Evolutionary conservation across 768 basidiomycete species (phyloP), one percentile per base, ranked within the genome.

Genomic region (Trametes meyenii): DNA sequence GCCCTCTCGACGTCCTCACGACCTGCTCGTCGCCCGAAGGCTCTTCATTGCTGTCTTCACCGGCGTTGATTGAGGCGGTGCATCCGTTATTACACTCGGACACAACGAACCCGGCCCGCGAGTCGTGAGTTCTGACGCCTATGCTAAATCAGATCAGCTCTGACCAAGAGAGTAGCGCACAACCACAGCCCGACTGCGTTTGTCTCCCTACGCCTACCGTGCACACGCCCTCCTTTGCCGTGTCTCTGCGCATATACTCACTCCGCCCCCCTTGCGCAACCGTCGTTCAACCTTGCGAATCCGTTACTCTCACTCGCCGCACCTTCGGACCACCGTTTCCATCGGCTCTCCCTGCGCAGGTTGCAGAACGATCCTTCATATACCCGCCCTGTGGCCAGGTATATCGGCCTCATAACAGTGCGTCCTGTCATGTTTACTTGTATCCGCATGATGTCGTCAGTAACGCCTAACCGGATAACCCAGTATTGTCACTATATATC

Each of bases 401-500:
- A 19, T 26, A 4, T 51, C 58, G 61, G 61, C 50, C 42, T n/a
- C 16, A 19, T 56, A 56, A 55, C 50, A 19, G 61, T 62, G 44
- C 26, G 61, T 62, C 19, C 23, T 2, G 17, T 43, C n/a, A 19
- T n/a, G 5, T 4, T 16, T 38, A 24, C 19, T 53, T 14, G 43
- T 19, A 21, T 36, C 17, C n/a, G 10, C 38, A 7, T 56, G 26
- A 4, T 33, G n/a, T 40, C 23, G 24, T 49, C 10, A 58, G n/a
- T 53, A 53, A 44, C 40, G 51, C 29, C 21, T n/a, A 2, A 3
- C 12, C 16, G 39, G n/a, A 36, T 16, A 21, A 19, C 29, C 36
- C 44, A 58, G 56, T 63, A 58, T 21, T 50, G 45, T 59, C 50
- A 33, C 62, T 60, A 45, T 67, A 67, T 62, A 67, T 67, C 66